phyloP scores from a whole-genome alignment of 129 eudicot genomes.

The Artemisia annua region DNA sequence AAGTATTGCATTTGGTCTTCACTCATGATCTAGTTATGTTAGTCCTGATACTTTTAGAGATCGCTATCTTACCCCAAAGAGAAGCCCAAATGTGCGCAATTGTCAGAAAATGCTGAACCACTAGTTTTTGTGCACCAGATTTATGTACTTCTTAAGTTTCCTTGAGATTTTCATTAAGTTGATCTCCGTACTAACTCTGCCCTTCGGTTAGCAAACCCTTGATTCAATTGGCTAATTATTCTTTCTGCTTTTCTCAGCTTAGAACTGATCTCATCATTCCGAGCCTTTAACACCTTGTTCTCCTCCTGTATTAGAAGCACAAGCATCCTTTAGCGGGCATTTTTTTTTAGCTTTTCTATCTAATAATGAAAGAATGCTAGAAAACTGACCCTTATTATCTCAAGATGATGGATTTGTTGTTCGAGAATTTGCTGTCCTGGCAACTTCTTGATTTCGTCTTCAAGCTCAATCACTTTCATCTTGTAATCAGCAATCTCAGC shows the following conservation, averaged over 20 bases:
- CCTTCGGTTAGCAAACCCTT: slow-evolving; percentile 58
- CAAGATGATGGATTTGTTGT: slow-evolving; percentile 81
- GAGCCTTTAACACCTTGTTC: slow-evolving; percentile 56
- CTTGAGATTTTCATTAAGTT: slow-evolving; percentile 23
- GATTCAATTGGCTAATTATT: slow-evolving; percentile 46
- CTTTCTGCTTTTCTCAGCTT: slow-evolving; percentile 59
- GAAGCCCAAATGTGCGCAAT: too few relatives aligned
- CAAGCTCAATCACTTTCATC: slow-evolving; percentile 55
- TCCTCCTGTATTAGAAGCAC: slow-evolving; percentile 63
- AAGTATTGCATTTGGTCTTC: background rate
- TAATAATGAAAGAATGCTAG: background rate
- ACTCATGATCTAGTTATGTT: background rate
- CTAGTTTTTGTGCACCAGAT: too few relatives aligned
- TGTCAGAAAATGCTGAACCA: too few relatives aligned
- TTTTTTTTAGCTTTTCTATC: background rate
- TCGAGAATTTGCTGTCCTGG: slow-evolving; percentile 81
- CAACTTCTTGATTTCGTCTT: slow-evolving; percentile 64
- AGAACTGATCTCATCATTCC: slow-evolving; percentile 58
- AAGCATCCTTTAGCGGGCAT: slow-evolving; percentile 1
- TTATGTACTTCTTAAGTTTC: slow-evolving; percentile 19
- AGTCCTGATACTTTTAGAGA: background rate
- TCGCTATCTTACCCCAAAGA: background rate
- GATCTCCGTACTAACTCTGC: slow-evolving; percentile 24
- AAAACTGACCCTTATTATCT: slow-evolving; percentile 70
- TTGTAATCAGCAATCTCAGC: slow-evolving; percentile 54